Evolutionary conservation across 177 flowering plant genomes (phyloP).

Genomic region (Vitis hybrid): DNA sequence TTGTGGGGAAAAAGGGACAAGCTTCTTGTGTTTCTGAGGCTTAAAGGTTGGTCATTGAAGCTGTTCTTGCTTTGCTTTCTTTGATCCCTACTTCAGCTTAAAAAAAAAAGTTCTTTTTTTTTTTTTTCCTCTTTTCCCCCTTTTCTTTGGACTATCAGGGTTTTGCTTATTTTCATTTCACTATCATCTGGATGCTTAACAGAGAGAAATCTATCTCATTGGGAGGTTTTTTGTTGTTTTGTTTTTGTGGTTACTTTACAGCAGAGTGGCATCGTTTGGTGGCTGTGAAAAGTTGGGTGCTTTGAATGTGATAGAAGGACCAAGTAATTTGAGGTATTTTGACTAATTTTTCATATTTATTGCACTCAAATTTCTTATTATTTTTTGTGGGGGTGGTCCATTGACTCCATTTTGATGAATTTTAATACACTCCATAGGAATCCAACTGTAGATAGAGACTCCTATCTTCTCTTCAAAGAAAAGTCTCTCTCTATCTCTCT

Average conservation of each 20-base stretch:
- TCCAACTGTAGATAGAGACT: slow-evolving; percentile 36
- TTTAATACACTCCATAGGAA: slow-evolving; percentile 26
- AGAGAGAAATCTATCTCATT: not conserved
- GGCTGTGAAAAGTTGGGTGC: slow-evolving; percentile 13
- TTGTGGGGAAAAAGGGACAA: slow-evolving; percentile 13
- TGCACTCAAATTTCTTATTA: slow-evolving; percentile 6
- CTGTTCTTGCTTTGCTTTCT: slow-evolving; percentile 19
- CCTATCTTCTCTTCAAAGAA: slow-evolving; percentile 74
- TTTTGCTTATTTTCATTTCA: not conserved
- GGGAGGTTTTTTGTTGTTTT: not conserved
- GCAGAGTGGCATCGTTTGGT: slow-evolving; percentile 4
- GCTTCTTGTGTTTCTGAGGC: slow-evolving; percentile 23
- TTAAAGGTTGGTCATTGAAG: slow-evolving; percentile 49
- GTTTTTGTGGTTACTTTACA: not conserved
- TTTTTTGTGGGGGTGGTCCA: slow-evolving; percentile 24
- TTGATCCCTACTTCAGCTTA: slow-evolving; percentile 10
- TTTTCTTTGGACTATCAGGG: slow-evolving; percentile 3
- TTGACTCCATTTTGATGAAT: slow-evolving; percentile 14
- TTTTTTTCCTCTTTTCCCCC: not conserved
- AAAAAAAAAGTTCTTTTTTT: slow-evolving; percentile 4
- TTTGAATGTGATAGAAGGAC: slow-evolving; percentile 18
- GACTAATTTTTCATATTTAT: not conserved
- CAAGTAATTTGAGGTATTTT: slow-evolving; percentile 21
- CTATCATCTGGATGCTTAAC: slow-evolving; percentile 1
- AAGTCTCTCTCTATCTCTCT: slow-evolving; percentile 37